These are phyloP conservation scores for Lunularia cruciata DNA, from an alignment of 225 moss, liverwort and hornwort species.

Conservation along the genomic window DNA sequence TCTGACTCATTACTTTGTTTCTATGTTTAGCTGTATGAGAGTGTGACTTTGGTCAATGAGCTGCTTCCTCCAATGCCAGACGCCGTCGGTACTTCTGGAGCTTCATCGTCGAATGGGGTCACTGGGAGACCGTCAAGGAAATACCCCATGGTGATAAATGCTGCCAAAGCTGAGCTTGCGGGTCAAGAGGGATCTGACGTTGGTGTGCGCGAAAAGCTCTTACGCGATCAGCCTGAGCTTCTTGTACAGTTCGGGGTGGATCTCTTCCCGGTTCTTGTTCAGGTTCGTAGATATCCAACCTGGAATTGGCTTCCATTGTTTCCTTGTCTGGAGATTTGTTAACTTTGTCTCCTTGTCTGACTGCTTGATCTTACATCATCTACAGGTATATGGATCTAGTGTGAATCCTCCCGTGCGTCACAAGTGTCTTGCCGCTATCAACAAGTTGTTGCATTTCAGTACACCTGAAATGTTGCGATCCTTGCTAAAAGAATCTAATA, in stretches of 20 bases:
- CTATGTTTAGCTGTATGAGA: slow-evolving; percentile 60
- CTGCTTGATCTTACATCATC: neutral
- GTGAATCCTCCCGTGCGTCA: slow-evolving; percentile 97
- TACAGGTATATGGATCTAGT: slow-evolving; percentile 96
- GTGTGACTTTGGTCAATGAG: slow-evolving; percentile 93
- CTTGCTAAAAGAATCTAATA: slow-evolving; percentile 80
- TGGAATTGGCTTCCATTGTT: neutral
- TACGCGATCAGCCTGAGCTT: slow-evolving; percentile 81
- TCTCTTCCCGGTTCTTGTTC: slow-evolving; percentile 85
- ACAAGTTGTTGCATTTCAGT: slow-evolving; percentile 90
- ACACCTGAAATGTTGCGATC: slow-evolving; percentile 91
- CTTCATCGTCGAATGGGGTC: slow-evolving; percentile 58
- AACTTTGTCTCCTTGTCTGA: slow-evolving; percentile 2
- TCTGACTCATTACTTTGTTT: too few species aligned
- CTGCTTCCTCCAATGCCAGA: slow-evolving; percentile 84
- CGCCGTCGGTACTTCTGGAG: slow-evolving; percentile 43
- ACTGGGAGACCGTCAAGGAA: slow-evolving; percentile 60
- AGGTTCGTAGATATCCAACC: slow-evolving; percentile 53
- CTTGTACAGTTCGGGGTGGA: slow-evolving; percentile 90
- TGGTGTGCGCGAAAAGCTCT: slow-evolving; percentile 69
- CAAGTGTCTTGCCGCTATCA: slow-evolving; percentile 92
- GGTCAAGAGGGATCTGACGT: slow-evolving; percentile 42
- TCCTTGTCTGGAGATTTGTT: neutral
- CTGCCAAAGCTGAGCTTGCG: slow-evolving; percentile 59
- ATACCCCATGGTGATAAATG: slow-evolving; percentile 56